These are phyloP conservation scores for Rhizophora apiculata DNA, from an alignment of 345 rosid genomes.

Conservation along the genomic window DNA sequence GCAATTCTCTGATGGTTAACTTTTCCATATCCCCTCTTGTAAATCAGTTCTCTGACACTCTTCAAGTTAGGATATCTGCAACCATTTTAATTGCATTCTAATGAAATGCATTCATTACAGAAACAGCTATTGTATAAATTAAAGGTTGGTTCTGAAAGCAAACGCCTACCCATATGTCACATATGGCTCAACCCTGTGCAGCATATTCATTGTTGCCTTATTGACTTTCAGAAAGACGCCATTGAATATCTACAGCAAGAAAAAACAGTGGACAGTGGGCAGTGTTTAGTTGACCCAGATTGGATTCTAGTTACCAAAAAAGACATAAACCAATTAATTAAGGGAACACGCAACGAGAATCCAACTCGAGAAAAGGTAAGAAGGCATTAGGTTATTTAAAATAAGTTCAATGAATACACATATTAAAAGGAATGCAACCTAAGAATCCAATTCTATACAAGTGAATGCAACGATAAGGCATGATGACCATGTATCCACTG, in stretches of 20 bases:
- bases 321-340: too few relatives aligned
- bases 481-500: too few relatives aligned
- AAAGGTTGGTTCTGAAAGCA: background rate
- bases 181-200: constrained; percentile 88
- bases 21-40: constrained; percentile 91
- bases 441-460: too few relatives aligned
- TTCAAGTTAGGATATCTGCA: constrained; percentile 84
- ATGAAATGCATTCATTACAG: background rate
- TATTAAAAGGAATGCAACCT: too few relatives aligned
- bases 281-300: background rate
- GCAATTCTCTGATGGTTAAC: constrained; percentile 71
- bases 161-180: constrained; percentile 76
- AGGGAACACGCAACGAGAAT: too few relatives aligned
- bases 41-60: constrained; percentile 81
- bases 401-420: too few relatives aligned
- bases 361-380: too few relatives aligned
- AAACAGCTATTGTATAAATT: background rate
- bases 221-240: constrained; percentile 92
- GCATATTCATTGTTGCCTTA: constrained; percentile 90
- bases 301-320: too few relatives aligned
- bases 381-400: too few relatives aligned
- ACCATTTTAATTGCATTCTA: background rate
- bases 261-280: background rate
- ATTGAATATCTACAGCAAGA: constrained; percentile 62
- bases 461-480: too few relatives aligned